phyloP scores from a whole-genome alignment of 805 yeast genomes.

The Candida broadrunensis region DNA sequence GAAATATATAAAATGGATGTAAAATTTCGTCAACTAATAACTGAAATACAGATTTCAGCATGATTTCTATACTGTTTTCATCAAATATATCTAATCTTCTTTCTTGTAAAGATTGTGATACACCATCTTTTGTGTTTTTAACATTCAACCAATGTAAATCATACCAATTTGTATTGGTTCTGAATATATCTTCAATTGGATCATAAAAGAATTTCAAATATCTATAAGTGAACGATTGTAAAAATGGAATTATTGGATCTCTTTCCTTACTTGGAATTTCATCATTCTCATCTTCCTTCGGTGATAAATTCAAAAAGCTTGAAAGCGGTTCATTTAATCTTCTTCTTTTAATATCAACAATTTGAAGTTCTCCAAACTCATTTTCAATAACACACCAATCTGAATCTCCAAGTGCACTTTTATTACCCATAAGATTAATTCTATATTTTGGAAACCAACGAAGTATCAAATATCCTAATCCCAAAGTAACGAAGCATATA shows the following conservation, averaged over 20 bases:
- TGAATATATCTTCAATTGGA: slow-evolving; percentile 84
- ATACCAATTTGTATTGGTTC: slow-evolving; percentile 82
- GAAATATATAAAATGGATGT: slow-evolving; percentile 95
- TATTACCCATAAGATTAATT: slow-evolving; percentile 62
- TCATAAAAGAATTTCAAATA: slow-evolving; percentile 80
- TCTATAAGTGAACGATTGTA: slow-evolving; percentile 75
- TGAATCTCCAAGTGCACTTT: slow-evolving; percentile 70
- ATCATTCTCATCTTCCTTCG: slow-evolving; percentile 16
- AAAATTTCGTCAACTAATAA: slow-evolving; percentile 81
- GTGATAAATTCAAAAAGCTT: slow-evolving; percentile 47
- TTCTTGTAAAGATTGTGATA: slow-evolving; percentile 64
- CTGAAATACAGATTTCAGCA: slow-evolving; percentile 63
- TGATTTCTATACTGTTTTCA: slow-evolving; percentile 67
- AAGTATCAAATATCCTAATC: slow-evolving; percentile 67
- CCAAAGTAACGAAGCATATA: slow-evolving; percentile 59
- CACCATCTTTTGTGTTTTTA: slow-evolving; percentile 58
- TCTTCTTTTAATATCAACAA: slow-evolving; percentile 51
- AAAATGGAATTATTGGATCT: slow-evolving; percentile 67
- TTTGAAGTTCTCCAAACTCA: slow-evolving; percentile 81
- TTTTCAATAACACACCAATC: slow-evolving; percentile 95
- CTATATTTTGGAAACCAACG: slow-evolving; percentile 86
- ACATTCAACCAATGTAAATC: slow-evolving; percentile 73
- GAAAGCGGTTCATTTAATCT: slow-evolving; percentile 74
- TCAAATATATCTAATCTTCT: slow-evolving; percentile 77
- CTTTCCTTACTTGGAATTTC: slow-evolving; percentile 25